Evolutionary conservation across 1,284 basidiomycete genomes (phyloP), one percentile per base, ranked within the genome.

Genomic region (Trichosporon faecale): DNA sequence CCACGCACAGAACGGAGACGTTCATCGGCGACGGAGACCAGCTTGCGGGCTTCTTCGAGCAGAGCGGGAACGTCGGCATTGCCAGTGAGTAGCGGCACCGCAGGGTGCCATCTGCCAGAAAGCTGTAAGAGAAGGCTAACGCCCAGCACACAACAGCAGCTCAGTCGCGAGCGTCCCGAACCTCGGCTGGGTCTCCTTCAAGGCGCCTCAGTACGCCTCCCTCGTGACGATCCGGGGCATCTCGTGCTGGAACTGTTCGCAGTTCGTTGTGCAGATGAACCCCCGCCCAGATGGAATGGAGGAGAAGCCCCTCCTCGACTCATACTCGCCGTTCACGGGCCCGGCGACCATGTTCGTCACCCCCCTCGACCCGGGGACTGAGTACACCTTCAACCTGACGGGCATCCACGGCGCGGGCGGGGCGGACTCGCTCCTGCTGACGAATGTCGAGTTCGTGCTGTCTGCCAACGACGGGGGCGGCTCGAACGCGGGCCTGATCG

Each of bases 141-240:
- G n/a, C 5, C 18, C 57, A 61, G 57, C 27, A 3, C 31, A 61
- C 57, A 61, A 61, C 57, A 29, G 27, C 31, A 29, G 16, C 27
- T 29, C 57, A 5, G 27, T 61, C 57, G 57, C 57, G 27, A 9
- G 16, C 3, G 57, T 61, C 16, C 57, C 57, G 29, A 61, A 61
- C 31, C 57, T 61, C 4, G 57, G 57, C 27, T 61, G 57, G 57
- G 57, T 61, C 18, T 31, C 57, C 1, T 61, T 61, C 57, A 31
- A 33, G 31, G 29, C 57, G 57, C 57, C 57, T 14, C 57, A 61
- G 57, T 61, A 61, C 29, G 57, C 57, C 27, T 61, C 57, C 27
- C 29, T 61, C 16, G 18, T 61, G 16, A 61, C 57, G 29, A 61
- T 61, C 18, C 57, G 57, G 27, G 57, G 57, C 29, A 31, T 61